phyloP scores from a whole-genome alignment of 2,329 filamentous ascomycete genomes.

The Microsporum audouinii region DNA sequence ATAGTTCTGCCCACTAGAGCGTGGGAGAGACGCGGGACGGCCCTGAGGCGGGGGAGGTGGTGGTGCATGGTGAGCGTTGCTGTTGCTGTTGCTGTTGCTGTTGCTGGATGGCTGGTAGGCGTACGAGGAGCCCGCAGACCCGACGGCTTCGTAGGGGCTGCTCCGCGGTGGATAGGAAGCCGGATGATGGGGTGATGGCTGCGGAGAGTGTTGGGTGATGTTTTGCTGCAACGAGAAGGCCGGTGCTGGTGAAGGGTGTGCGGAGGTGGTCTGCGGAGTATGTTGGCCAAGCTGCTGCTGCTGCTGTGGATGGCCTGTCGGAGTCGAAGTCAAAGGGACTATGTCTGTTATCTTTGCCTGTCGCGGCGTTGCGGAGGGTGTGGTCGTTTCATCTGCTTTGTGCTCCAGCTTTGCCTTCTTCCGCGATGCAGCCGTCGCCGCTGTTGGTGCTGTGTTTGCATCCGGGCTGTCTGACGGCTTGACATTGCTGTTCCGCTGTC shows the following conservation, averaged over 20 bases:
- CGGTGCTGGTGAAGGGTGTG: conserved; percentile 11
- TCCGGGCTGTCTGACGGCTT: conserved; percentile 24
- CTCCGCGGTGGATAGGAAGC: conserved; percentile 6
- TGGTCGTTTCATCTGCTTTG: conserved; percentile 11
- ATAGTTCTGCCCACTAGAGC: conserved; percentile 70
- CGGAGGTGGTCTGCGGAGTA: neutral
- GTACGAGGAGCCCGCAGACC: neutral
- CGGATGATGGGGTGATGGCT: conserved; percentile 8
- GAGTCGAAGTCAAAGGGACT: conserved; percentile 19
- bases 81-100: conserved; percentile 12
- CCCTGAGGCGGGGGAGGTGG: conserved; percentile 8
- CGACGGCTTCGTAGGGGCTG: neutral
- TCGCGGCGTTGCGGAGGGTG: conserved; percentile 19
- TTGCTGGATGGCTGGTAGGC: conserved; percentile 1
- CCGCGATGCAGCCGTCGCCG: conserved; percentile 28
- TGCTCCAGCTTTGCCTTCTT: conserved; percentile 38
- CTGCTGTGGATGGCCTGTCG: neutral
- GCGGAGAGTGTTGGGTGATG: conserved; percentile 12
- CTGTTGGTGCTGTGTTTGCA: neutral
- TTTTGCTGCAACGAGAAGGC: neutral
- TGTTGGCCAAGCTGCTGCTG: conserved; percentile 2
- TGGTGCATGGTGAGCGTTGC: neutral
- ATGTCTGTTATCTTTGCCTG: conserved; percentile 34
- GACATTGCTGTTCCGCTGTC: conserved; percentile 9
- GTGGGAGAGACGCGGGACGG: conserved; percentile 32